Conservation (phyloP, 2,329 filamentous ascomycete species). For the Fusarium napiforme region DNA sequence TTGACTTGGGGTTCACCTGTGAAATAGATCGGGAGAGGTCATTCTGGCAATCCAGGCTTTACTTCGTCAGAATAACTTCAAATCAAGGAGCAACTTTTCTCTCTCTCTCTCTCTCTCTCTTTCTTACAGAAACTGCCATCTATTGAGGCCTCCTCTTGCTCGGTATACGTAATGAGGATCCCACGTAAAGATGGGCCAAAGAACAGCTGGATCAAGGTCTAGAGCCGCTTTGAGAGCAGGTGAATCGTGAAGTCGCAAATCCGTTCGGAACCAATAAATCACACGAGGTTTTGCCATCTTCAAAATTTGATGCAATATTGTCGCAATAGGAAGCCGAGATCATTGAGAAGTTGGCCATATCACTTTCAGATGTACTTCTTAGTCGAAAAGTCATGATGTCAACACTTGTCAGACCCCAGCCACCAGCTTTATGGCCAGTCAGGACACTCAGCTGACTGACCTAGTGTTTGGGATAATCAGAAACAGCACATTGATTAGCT, state of each 20-base stretch:
- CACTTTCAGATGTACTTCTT: background rate
- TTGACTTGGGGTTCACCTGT: constrained; percentile 75
- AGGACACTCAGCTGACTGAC: background rate
- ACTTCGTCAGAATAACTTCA: background rate
- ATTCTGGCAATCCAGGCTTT: constrained; percentile 76
- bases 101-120: background rate
- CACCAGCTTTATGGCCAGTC: constrained; percentile 12
- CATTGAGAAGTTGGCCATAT: background rate
- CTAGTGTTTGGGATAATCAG: constrained; percentile 2
- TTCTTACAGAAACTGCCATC: constrained; percentile 76
- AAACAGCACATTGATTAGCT: background rate
- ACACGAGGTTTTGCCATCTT: constrained; percentile 58
- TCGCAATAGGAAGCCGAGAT: background rate
- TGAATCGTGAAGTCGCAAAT: constrained; percentile 81
- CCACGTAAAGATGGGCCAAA: constrained; percentile 85
- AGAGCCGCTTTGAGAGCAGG: constrained; percentile 78
- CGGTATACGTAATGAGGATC: constrained; percentile 83
- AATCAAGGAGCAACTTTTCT: background rate
- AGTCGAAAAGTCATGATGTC: constrained; percentile 43
- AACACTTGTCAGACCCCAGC: constrained; percentile 32
- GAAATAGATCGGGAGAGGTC: constrained; percentile 75
- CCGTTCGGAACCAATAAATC: constrained; percentile 83
- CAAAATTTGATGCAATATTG: background rate
- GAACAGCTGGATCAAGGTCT: constrained; percentile 72
- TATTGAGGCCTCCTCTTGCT: constrained; percentile 75